Conservation (phyloP, 1,284 basidiomycete species). For the Sporisorium iseilematis-ciliati region DNA sequence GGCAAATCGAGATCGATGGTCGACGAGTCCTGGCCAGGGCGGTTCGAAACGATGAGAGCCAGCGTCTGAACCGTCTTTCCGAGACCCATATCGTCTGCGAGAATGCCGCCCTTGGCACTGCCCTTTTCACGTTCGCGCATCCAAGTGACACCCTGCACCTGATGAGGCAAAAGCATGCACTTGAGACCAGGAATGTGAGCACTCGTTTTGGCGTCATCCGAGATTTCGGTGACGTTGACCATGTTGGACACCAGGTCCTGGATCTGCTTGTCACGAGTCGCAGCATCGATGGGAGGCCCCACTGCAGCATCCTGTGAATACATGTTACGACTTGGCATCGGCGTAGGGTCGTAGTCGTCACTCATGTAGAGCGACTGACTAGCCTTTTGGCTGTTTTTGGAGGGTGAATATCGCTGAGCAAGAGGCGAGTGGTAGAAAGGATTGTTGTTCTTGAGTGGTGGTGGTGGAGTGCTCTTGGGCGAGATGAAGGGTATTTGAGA, state of each 20-base stretch:
- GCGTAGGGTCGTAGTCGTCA: constrained; percentile 21
- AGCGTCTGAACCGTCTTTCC: constrained; percentile 92
- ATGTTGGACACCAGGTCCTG: constrained; percentile 55
- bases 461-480: constrained; percentile 32
- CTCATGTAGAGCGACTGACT: constrained; percentile 17
- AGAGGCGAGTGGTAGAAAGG: constrained; percentile 41
- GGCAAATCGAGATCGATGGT: constrained; percentile 76
- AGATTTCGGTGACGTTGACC: constrained; percentile 53
- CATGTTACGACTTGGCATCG: constrained; percentile 8
- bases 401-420: constrained; percentile 18
- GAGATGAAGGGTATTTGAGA: constrained; percentile 39
- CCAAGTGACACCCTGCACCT: constrained; percentile 85
- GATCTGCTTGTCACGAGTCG: constrained; percentile 61
- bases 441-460: constrained; percentile 35
- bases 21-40: constrained; percentile 81
- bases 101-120: constrained; percentile 82
- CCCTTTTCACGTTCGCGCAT: constrained; percentile 85
- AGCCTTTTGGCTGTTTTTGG: constrained; percentile 11
- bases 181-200: constrained; percentile 66
- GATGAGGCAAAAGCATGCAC: constrained; percentile 85
- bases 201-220: constrained; percentile 24
- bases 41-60: constrained; percentile 88
- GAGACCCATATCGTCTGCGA: constrained; percentile 92
- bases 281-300: constrained; percentile 39
- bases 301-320: constrained; percentile 8